Evolutionary conservation across 306 rosid species (phyloP).

Genomic region (Ormosia emarginata): DNA sequence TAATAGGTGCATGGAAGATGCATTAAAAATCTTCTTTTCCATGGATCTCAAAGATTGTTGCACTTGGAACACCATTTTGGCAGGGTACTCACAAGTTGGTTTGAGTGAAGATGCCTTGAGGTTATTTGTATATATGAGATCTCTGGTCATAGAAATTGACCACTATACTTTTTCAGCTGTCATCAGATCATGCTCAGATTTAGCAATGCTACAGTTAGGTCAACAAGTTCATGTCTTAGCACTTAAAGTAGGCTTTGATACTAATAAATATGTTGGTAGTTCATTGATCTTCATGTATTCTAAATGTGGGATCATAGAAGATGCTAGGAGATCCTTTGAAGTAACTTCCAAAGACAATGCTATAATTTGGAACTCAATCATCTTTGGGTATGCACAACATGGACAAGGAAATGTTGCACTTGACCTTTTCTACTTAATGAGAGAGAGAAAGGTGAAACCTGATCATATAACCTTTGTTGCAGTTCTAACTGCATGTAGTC

Average conservation of each 20-base stretch:
- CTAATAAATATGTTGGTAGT: constrained; percentile 65
- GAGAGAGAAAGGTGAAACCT: constrained; percentile 54
- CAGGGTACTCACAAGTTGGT: constrained; percentile 70
- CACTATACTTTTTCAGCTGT: constrained; percentile 67
- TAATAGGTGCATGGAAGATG: constrained; percentile 52
- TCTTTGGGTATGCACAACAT: constrained; percentile 84
- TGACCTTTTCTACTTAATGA: constrained; percentile 64
- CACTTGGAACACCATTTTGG: constrained; percentile 78
- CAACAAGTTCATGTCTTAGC: constrained; percentile 66
- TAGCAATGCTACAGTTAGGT: constrained; percentile 75
- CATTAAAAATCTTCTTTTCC: constrained; percentile 47
- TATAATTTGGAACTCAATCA: constrained; percentile 76
- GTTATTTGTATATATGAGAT: constrained; percentile 54
- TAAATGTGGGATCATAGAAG: constrained; percentile 82
- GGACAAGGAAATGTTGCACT: constrained; percentile 70
- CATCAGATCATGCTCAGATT: constrained; percentile 69
- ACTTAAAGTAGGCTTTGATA: constrained; percentile 47
- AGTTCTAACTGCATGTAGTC: constrained; percentile 82
- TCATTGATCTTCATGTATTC: constrained; percentile 90
- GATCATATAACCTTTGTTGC: constrained; percentile 91
- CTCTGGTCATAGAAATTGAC: constrained; percentile 43
- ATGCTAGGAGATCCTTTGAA: constrained; percentile 70
- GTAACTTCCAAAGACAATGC: constrained; percentile 48
- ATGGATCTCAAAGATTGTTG: constrained; percentile 60
- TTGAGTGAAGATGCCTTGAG: constrained; percentile 69